Percentiles rank a stretch among this genome's conserved stretches.
Evolutionary conservation across 345 rosid genomes (phyloP).

Genomic region (Moringa oleifera): DNA sequence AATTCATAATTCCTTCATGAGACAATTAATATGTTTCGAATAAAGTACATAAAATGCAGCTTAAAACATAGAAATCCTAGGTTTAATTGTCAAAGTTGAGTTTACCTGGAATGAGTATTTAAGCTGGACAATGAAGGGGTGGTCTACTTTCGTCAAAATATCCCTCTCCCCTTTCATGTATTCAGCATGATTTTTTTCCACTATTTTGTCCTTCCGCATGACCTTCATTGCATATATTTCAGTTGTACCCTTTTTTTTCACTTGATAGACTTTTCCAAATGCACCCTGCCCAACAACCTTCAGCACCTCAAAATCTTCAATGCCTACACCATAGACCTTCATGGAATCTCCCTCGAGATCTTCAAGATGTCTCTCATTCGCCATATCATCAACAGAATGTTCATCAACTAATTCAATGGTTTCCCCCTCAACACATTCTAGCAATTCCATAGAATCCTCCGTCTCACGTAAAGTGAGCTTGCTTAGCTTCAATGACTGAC

Average conservation of each 20-base stretch:
- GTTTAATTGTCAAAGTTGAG: neutral
- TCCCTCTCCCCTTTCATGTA: slow-evolving; percentile 98
- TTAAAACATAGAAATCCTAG: neutral
- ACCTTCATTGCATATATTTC: slow-evolving; percentile 98
- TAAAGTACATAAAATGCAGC: too few relatives aligned
- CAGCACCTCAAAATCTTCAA: slow-evolving; percentile 84
- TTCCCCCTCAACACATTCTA: slow-evolving; percentile 33
- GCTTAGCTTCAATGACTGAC: slow-evolving; percentile 58
- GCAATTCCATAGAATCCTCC: slow-evolving; percentile 39
- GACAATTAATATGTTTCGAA: neutral
- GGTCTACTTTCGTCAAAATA: slow-evolving; percentile 71
- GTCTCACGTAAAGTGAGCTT: slow-evolving; percentile 52
- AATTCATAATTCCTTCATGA: neutral
- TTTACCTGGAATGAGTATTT: slow-evolving; percentile 84
- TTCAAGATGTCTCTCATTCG: slow-evolving; percentile 18
- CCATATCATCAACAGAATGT: slow-evolving; percentile 23
- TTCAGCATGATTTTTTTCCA: slow-evolving; percentile 89
- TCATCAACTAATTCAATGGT: slow-evolving; percentile 31
- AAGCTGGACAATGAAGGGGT: slow-evolving; percentile 91
- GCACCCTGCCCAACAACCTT: slow-evolving; percentile 95
- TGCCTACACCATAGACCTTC: slow-evolving; percentile 38
- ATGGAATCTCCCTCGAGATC: slow-evolving; percentile 17
- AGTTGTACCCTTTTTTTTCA: slow-evolving; percentile 71
- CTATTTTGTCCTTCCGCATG: slow-evolving; percentile 87
- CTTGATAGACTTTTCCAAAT: slow-evolving; percentile 92